Base-by-base conservation (phyloP, 306 rosid genomes). In the Cicer arietinum region DNA sequence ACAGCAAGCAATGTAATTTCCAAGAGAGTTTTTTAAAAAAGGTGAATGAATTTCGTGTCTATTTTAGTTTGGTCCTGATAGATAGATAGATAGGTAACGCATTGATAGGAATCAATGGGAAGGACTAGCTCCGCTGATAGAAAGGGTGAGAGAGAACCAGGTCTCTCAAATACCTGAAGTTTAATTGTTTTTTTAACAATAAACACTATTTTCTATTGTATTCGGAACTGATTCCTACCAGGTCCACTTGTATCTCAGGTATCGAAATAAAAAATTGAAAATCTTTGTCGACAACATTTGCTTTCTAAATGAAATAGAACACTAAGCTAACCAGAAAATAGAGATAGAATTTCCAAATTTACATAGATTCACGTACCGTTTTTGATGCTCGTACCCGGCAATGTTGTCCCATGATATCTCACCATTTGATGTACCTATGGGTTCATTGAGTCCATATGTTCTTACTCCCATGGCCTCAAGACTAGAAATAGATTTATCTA, bases 381-480 rank as follows among this genome's bases (percentile, higher is more conserved):
- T 93, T 67, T 93, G 98, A 69, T 83, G 83, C 76, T 88, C 92
- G 84, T 93, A 93, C 50, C 98, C 98, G 13, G 97, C 98, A 74
- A 91, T 88, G 86, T 82, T 87, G 73, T 89, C 97, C 98, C 98
- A 93, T 37, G 89, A 87, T 74, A 93, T 76, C 80, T 84, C 90
- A 67, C 71, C 74, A 52, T 62, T 86, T 40, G 87, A 48, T 48
- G 79, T 69, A 75, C 78, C 75, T 13, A 17, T 7, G 44, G 91
- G 80, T 81, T 88, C 87, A 39, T 88, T 73, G 74, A 89, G 84
- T 72, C 96, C 96, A 77, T 89, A 89, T 44, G 90, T 67, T 85
- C 83, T 88, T 56, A 93, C 90, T 79, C 98, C 98, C 97, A 88
- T 89, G 71, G 92, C 89, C 87, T 88, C 94, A 47, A 91, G 94